Evolutionary conservation across 257 asterid species (phyloP).

Genomic region (Lycium barbarum): DNA sequence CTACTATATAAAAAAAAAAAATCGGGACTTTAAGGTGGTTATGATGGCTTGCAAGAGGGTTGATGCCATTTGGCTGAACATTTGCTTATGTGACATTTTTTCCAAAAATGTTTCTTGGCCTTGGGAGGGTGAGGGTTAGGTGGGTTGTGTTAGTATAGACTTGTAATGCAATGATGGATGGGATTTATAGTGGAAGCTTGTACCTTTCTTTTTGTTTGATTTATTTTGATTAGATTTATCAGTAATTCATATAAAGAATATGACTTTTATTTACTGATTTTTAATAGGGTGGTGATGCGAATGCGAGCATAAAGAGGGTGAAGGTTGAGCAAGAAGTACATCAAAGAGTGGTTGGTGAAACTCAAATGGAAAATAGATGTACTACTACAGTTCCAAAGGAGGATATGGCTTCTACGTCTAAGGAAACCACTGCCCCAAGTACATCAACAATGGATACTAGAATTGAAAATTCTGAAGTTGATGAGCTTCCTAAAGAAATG

Average conservation of each 20-base stretch:
- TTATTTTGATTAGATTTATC: constrained; percentile 29
- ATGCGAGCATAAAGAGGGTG: constrained; percentile 34
- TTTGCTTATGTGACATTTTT: background rate
- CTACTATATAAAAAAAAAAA: background rate
- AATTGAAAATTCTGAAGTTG: constrained; percentile 16
- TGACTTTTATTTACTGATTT: constrained; percentile 6
- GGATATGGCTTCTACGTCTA: constrained; percentile 30
- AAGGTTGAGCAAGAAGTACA: constrained; percentile 28
- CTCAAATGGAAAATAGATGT: constrained; percentile 19
- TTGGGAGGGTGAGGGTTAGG: background rate
- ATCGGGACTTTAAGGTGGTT: background rate
- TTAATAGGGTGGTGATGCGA: constrained; percentile 31
- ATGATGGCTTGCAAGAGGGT: background rate
- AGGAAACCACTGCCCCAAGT: background rate
- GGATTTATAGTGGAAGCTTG: background rate
- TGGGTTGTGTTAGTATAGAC: background rate
- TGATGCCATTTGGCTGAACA: background rate
- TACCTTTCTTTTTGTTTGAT: background rate
- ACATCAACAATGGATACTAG: constrained; percentile 16
- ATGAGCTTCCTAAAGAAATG: constrained; percentile 58
- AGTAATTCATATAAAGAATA: constrained; percentile 21
- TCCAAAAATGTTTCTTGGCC: background rate
- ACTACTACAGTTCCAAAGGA: background rate
- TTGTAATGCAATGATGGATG: background rate
- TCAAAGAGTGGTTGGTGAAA: constrained; percentile 27